phyloP scores from a whole-genome alignment of 257 asterid genomes.

The Agastache rugosa region DNA sequence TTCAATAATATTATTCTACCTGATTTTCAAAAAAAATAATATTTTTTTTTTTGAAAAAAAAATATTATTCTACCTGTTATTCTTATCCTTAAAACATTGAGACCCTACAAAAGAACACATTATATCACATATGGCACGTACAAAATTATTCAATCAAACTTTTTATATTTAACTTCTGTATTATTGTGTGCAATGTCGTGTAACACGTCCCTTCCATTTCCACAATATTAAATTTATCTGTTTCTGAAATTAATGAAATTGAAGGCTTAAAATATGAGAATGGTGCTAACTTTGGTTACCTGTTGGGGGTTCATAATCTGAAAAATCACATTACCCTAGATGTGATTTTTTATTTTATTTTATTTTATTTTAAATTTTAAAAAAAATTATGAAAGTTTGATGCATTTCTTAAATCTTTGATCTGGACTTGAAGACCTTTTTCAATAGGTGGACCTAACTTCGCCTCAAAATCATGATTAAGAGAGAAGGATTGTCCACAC shows the following conservation, averaged over 20 bases:
- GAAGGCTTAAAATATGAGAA: slow-evolving; percentile 13
- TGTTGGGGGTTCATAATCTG: slow-evolving; percentile 39
- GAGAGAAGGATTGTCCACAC: too few relatives aligned
- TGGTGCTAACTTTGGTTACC: slow-evolving; percentile 40
- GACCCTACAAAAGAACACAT: slow-evolving; percentile 14
- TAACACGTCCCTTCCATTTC: slow-evolving; percentile 39
- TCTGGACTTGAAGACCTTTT: slow-evolving; percentile 14
- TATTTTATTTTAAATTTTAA: background rate
- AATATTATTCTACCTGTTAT: background rate
- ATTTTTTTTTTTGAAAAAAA: too few relatives aligned
- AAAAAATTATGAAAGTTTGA: slow-evolving; percentile 11
- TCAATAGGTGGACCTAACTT: too few relatives aligned
- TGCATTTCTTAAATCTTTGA: slow-evolving; percentile 30
- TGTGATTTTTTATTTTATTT: slow-evolving; percentile 12
- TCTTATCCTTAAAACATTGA: slow-evolving; percentile 11
- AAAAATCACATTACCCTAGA: slow-evolving; percentile 36
- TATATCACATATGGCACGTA: background rate
- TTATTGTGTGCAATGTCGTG: slow-evolving; percentile 41
- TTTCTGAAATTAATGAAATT: slow-evolving; percentile 28
- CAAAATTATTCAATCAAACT: slow-evolving; percentile 1
- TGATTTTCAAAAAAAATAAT: too few relatives aligned
- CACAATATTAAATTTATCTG: background rate
- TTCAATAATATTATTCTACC: background rate
- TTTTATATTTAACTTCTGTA: background rate
- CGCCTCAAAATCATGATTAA: too few relatives aligned